Base-by-base conservation (phyloP, 2,329 filamentous ascomycete species). In the Juglanconis sp. region DNA sequence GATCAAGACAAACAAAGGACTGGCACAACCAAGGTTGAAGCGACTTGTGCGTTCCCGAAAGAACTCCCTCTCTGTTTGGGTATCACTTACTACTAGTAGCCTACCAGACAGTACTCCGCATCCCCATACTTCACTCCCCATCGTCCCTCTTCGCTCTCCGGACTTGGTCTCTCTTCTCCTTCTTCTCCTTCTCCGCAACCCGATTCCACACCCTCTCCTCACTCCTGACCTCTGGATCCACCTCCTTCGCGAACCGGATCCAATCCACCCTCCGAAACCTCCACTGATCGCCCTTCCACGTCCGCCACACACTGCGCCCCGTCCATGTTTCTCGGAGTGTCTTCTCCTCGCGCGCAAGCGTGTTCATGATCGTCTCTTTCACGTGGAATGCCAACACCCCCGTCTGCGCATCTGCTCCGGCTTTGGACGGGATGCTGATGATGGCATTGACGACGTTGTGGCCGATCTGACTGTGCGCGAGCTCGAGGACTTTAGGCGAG, bases 281-380 rank as follows among this genome's bases (percentile, higher is more conserved):
- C 82, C 82, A 86, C 70, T 80, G 68, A 62, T 86, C 83, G 11
- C 82, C 83, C 69, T 79, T 81, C 83, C 83, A 86, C 42, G 74
- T 75, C 32, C 81, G 75, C 84, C 83, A 86, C 8, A 83, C 81
- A 58, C 78, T 81, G 8, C 83, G 74, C 0, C 84, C 84, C 64
- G 79, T 76, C 76, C 81, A 85, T 4, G 76, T 79, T 47, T 82
- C 77, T 13, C 83, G 76, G 40, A 87, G 73, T 56, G 77, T 72
- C 24, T 72, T 68, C 69, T 86, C 83, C 56, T 76, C 73, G 40
- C 75, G 69, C 3, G 75, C 79, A 2, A 87, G 74, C 59, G 75
- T 71, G 5, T 73, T 64, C 75, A 86, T 82, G 62, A 85, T 73
- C 47, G 76, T 74, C 66, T 86, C 81, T 70, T 86, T 86, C 63